Percentiles rank a stretch among this genome's conserved stretches.
Evolutionary conservation across 164 flowering plant species (phyloP).

Genomic region (Berberis vulgaris): DNA sequence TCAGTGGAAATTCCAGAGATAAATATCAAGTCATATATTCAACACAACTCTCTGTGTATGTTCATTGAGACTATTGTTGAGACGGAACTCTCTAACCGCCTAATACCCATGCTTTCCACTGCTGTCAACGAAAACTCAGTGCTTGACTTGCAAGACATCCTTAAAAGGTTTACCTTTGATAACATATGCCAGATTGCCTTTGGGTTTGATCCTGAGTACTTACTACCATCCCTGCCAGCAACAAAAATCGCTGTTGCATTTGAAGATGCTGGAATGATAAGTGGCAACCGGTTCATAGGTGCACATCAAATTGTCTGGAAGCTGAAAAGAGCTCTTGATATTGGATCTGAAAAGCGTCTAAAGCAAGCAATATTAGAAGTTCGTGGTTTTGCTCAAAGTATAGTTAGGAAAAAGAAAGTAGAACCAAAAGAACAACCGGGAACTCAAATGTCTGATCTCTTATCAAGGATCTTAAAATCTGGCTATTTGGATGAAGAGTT

Average conservation of each 20-base stretch:
- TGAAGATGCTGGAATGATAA: constrained; percentile 22
- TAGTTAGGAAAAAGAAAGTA: constrained; percentile 27
- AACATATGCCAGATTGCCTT: constrained; percentile 46
- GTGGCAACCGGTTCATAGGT: constrained; percentile 17
- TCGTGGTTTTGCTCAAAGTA: constrained; percentile 24
- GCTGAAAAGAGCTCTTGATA: constrained; percentile 13
- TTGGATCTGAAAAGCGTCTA: constrained; percentile 32
- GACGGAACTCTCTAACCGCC: constrained; percentile 27
- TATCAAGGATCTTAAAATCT: constrained; percentile 34
- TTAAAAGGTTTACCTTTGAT: constrained; percentile 52
- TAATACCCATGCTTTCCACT: constrained; percentile 26
- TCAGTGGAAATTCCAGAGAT: constrained; percentile 46
- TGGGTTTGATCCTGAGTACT: constrained; percentile 39
- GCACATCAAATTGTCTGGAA: constrained; percentile 27
- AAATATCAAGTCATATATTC: constrained; percentile 39
- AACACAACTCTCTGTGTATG: constrained; percentile 40
- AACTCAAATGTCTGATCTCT: constrained; percentile 11
- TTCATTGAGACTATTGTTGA: constrained; percentile 35
- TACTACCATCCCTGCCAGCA: constrained; percentile 27
- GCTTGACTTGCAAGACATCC: constrained; percentile 43
- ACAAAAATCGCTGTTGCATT: constrained; percentile 29
- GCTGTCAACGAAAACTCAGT: constrained; percentile 21
- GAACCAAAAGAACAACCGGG: constrained; percentile 16
- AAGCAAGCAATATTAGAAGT: constrained; percentile 16
- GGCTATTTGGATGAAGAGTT: constrained; percentile 34